Evolutionary conservation across 164 flowering plant species (phyloP).

Genomic region (Piper betle): DNA sequence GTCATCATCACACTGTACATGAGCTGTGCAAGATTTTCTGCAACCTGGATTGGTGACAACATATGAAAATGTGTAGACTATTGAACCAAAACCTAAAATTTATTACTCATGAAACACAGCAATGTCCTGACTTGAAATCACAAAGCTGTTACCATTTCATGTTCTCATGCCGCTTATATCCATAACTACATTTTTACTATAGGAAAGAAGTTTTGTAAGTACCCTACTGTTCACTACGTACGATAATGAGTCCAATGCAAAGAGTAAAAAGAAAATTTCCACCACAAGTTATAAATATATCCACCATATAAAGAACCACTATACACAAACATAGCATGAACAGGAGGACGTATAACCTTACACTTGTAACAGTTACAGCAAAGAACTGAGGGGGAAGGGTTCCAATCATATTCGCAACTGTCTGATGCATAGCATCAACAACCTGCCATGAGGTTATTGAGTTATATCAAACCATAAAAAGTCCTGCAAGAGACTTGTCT

Average conservation of each 20-base stretch:
- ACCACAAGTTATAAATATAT: neutral
- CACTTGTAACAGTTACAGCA: conserved; percentile 85
- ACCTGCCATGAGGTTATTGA: conserved; percentile 27
- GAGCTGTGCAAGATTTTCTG: conserved; percentile 98
- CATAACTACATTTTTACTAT: no score
- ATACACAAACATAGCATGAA: neutral
- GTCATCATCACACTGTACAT: conserved; percentile 99
- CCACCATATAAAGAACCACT: no score
- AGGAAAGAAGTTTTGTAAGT: no score
- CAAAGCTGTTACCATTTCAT: no score
- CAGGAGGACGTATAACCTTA: conserved; percentile 22
- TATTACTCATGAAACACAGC: neutral
- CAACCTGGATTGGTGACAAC: conserved; percentile 49
- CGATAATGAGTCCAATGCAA: no score
- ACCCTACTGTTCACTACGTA: no score
- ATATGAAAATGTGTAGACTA: neutral
- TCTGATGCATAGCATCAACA: conserved; percentile 96
- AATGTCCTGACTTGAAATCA: neutral
- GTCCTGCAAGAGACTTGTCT: neutral
- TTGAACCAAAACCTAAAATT: neutral
- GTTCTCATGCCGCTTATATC: no score
- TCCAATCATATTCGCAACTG: conserved; percentile 95
- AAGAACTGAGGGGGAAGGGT: conserved; percentile 95
- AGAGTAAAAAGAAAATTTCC: no score
- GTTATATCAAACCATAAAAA: neutral